A percentile compares a stretch with the other conserved stretches of the same genome.
Evolutionary conservation across 129 eudicot species (phyloP).

Genomic region (Artemisia tridentata): DNA sequence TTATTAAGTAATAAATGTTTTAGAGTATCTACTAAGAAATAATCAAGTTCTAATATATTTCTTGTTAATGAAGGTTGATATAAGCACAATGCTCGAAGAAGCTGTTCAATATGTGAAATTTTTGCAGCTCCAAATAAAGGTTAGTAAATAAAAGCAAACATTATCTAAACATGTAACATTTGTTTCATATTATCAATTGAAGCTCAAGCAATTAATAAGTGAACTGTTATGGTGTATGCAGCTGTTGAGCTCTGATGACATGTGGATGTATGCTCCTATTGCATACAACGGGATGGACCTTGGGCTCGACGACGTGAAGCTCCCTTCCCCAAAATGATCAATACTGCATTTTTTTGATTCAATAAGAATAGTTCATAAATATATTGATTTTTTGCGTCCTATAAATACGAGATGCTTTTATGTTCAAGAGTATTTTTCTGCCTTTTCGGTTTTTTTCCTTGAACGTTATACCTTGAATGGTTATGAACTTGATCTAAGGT

Average conservation of each 20-base stretch:
- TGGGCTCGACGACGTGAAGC: slow-evolving; percentile 48
- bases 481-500: slow-evolving; percentile 7
- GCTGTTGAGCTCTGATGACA: slow-evolving; percentile 70
- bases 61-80: slow-evolving; percentile 52
- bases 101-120: slow-evolving; percentile 61
- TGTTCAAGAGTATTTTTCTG: slow-evolving; percentile 9
- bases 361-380: neutral
- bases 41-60: neutral
- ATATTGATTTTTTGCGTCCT: neutral
- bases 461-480: slow-evolving; percentile 5
- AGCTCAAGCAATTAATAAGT: neutral
- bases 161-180: neutral
- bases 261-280: slow-evolving; percentile 81
- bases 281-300: slow-evolving; percentile 73
- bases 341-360: neutral
- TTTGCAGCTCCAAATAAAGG: slow-evolving; percentile 67
- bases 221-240: slow-evolving; percentile 34
- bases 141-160: slow-evolving; percentile 12
- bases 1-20: neutral
- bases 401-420: slow-evolving; percentile 11
- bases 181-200: neutral
- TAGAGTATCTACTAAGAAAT: neutral
- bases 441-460: slow-evolving; percentile 20
- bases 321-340: slow-evolving; percentile 40
- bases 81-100: slow-evolving; percentile 87